A percentile compares a stretch with the other conserved stretches of the same genome.
phyloP scores from a whole-genome alignment of 2,329 filamentous ascomycete species.

The Dactylonectria macrodidyma region DNA sequence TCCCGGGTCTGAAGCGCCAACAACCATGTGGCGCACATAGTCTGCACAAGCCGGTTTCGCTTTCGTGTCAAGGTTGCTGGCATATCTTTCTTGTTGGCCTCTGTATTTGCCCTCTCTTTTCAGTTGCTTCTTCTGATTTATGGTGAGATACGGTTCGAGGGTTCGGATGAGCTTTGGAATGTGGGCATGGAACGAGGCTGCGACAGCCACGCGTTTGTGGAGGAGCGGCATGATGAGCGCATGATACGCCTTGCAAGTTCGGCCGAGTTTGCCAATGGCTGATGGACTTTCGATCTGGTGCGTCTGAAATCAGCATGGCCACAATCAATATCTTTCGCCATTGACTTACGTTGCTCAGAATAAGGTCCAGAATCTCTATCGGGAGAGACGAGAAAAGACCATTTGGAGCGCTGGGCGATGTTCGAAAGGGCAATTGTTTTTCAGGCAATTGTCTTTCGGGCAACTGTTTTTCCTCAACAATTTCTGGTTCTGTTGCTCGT shows the following conservation, averaged over 20 bases:
- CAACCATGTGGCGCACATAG: constrained; percentile 26
- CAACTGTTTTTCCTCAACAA: background rate
- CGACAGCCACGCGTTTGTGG: constrained; percentile 29
- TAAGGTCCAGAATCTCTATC: constrained; percentile 34
- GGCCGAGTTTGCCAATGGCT: constrained; percentile 25
- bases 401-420: background rate
- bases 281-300: background rate
- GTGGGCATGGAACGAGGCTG: constrained; percentile 28
- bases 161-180: constrained; percentile 39
- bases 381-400: constrained; percentile 27
- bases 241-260: constrained; percentile 39
- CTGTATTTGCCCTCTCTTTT: constrained; percentile 36
- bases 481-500: background rate
- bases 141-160: constrained; percentile 35
- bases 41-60: constrained; percentile 24
- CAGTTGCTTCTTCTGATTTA: constrained; percentile 36
- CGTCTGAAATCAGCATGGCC: background rate
- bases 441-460: background rate
- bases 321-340: background rate
- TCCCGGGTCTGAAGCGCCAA: constrained; percentile 24
- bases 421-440: background rate
- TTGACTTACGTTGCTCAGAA: constrained; percentile 29
- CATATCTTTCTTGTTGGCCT: constrained; percentile 35
- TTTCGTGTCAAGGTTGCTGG: constrained; percentile 9
- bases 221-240: constrained; percentile 32